phyloP scores from a whole-genome alignment of 116 monocot genomes.

The Papilionanthe hybrid region DNA sequence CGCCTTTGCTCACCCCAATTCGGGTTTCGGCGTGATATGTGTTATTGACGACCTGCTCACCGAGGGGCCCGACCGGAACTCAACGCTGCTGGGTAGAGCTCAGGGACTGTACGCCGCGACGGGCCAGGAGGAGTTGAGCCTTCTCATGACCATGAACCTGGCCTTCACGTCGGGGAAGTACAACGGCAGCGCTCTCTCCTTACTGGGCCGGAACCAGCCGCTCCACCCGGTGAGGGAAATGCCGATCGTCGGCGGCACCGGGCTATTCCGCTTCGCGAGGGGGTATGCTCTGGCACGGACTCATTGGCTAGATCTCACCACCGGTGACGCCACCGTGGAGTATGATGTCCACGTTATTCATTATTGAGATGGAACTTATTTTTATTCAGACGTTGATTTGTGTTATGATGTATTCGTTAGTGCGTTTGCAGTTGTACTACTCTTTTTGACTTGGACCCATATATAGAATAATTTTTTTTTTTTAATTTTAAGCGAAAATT shows the following conservation, averaged over 20 bases:
- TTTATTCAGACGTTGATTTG: too few relatives aligned
- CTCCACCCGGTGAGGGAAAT: slow-evolving; percentile 45
- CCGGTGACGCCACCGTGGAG: slow-evolving; percentile 40
- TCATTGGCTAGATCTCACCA: slow-evolving; percentile 8
- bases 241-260: slow-evolving; percentile 70
- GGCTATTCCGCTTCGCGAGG: slow-evolving; percentile 48
- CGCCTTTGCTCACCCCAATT: neutral
- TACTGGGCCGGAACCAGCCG: slow-evolving; percentile 50
- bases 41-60: slow-evolving; percentile 61
- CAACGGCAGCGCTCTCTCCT: slow-evolving; percentile 49
- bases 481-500: too few relatives aligned
- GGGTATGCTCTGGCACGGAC: slow-evolving; percentile 49
- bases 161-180: slow-evolving; percentile 41
- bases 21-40: slow-evolving; percentile 36
- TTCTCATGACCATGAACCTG: slow-evolving; percentile 51
- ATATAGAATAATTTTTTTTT: too few relatives aligned
- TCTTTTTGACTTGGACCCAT: too few relatives aligned
- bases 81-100: slow-evolving; percentile 35
- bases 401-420: too few relatives aligned
- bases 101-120: slow-evolving; percentile 49
- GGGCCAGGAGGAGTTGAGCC: slow-evolving; percentile 13
- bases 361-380: too few relatives aligned
- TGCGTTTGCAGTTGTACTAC: too few relatives aligned
- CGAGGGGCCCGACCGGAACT: slow-evolving; percentile 25
- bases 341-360: slow-evolving; percentile 16